Conservation (phyloP, 352 stramenopile genomes). For the Plasmopara viticola region DNA sequence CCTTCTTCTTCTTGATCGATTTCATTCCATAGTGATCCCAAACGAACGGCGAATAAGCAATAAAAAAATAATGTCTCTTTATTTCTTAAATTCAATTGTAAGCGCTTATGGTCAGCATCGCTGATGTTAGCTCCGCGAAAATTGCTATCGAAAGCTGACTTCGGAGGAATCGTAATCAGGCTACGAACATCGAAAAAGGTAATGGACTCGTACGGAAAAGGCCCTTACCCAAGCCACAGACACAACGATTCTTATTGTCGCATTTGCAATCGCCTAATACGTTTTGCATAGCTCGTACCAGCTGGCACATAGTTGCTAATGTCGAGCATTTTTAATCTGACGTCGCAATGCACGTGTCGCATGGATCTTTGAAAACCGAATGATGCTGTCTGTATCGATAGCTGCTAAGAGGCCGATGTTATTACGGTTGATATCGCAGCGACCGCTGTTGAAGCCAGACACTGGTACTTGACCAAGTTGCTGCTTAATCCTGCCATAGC, state of each 20-base stretch:
- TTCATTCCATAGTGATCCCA: not conserved
- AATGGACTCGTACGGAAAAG: not conserved
- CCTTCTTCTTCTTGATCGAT: not conserved
- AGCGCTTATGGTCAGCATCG: not conserved
- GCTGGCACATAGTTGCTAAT: not conserved
- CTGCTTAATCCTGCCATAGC: not conserved
- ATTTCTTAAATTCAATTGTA: too few species aligned
- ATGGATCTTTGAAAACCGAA: not conserved
- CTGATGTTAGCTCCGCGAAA: not conserved
- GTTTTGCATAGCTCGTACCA: not conserved
- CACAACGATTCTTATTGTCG: not conserved
- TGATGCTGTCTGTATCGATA: not conserved
- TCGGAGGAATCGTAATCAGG: not conserved
- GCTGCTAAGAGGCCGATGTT: not conserved
- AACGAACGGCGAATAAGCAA: too few species aligned
- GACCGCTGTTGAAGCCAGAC: not conserved
- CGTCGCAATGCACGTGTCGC: not conserved
- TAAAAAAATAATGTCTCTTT: too few species aligned
- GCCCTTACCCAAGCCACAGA: not conserved
- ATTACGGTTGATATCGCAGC: not conserved
- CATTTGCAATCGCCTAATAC: not conserved
- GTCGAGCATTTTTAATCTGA: not conserved
- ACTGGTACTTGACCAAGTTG: not conserved
- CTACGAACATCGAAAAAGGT: not conserved
- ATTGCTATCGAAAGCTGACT: not conserved